A percentile compares a stretch with the other conserved stretches of the same genome.
Conservation (phyloP, 1,139 yeast species). For the Kurtzmaniella quercitrusa region DNA sequence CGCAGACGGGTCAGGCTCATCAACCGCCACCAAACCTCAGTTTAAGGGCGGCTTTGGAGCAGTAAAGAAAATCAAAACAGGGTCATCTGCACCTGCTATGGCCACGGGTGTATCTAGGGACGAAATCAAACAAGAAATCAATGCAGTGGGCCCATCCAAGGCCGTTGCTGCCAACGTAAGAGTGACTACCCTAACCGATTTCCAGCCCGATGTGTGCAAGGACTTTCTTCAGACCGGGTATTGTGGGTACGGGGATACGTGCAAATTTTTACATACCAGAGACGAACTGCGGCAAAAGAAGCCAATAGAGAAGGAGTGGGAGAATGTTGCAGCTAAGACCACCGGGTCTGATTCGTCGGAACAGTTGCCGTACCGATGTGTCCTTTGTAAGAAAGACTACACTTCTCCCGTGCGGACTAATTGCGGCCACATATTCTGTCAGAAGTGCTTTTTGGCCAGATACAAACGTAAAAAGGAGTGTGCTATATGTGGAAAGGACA, state of each 20-base stretch:
- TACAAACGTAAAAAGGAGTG: slow-evolving; percentile 47
- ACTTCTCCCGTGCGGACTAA: slow-evolving; percentile 54
- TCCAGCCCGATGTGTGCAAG: slow-evolving; percentile 92
- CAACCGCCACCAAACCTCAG: background rate
- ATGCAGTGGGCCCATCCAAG: slow-evolving; percentile 14
- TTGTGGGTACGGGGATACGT: slow-evolving; percentile 98
- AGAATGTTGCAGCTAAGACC: slow-evolving; percentile 21
- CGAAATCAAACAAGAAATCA: slow-evolving; percentile 1
- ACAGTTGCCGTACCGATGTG: slow-evolving; percentile 58
- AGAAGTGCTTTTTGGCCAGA: slow-evolving; percentile 53
- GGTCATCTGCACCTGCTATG: background rate
- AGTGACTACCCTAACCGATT: slow-evolving; percentile 78
- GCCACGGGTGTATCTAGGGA: background rate
- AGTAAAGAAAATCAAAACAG: slow-evolving; percentile 3
- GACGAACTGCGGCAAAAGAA: slow-evolving; percentile 79
- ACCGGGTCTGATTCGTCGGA: slow-evolving; percentile 11
- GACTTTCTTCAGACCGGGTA: slow-evolving; percentile 89
- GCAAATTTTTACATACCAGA: slow-evolving; percentile 87
- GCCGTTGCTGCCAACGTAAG: slow-evolving; percentile 51
- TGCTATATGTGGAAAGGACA: slow-evolving; percentile 53
- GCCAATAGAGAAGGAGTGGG: slow-evolving; percentile 75
- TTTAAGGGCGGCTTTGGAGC: background rate
- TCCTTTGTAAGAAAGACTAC: slow-evolving; percentile 57
- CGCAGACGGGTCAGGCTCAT: background rate
- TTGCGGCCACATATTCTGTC: slow-evolving; percentile 69